Evolutionary conservation across 768 basidiomycete species (phyloP).

Genomic region (Pleurotus ostreatus): DNA sequence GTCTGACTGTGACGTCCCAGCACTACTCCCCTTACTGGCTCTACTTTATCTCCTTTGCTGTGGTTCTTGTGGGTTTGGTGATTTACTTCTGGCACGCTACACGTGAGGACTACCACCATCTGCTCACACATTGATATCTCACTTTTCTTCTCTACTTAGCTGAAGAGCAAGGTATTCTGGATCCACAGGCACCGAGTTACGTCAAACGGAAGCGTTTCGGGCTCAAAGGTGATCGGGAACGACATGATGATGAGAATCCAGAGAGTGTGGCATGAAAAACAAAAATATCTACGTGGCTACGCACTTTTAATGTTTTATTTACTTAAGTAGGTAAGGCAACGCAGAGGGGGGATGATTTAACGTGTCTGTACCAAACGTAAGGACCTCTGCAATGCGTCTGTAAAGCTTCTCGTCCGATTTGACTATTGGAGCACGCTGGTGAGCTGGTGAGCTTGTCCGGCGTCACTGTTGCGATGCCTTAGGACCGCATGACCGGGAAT

Average conservation of each 20-base stretch:
- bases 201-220: constrained; percentile 31
- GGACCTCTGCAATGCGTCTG: too few species aligned
- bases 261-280: not conserved
- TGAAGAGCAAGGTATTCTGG: constrained; percentile 66
- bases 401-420: too few species aligned
- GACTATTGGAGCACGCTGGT: too few species aligned
- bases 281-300: not conserved
- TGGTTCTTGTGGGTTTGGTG: constrained; percentile 70
- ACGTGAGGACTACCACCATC: constrained; percentile 45
- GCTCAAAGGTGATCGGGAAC: not conserved
- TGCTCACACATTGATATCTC: too few species aligned
- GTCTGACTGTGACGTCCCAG: constrained; percentile 29
- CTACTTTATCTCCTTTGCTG: constrained; percentile 75
- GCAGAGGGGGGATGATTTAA: too few species aligned
- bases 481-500: too few species aligned
- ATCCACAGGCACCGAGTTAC: constrained; percentile 59
- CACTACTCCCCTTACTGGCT: constrained; percentile 85
- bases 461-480: too few species aligned
- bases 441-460: too few species aligned
- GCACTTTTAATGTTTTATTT: too few species aligned
- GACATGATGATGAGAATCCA: not conserved
- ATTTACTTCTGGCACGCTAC: constrained; percentile 85
- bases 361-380: too few species aligned
- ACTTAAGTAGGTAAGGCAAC: too few species aligned
- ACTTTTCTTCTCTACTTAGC: constrained; percentile 31